These are phyloP conservation scores for Aspergillus steynii DNA, from an alignment of 495 filamentous ascomycete species.

Conservation along the genomic window DNA sequence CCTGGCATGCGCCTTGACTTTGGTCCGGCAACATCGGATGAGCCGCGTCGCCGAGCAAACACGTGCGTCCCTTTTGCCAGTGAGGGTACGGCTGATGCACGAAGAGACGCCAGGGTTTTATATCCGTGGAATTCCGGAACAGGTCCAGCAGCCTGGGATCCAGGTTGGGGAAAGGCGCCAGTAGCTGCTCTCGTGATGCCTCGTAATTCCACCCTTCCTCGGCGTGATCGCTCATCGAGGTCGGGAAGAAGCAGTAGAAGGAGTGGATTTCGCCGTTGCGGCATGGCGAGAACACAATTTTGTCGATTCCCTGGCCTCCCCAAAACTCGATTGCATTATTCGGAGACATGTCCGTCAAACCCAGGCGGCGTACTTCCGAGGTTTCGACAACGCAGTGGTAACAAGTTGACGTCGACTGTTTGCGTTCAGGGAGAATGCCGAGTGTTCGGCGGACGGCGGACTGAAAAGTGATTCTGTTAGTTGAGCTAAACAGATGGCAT, in stretches of 20 bases:
- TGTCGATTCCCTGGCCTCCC: constrained; percentile 50
- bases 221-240: constrained; percentile 41
- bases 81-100: constrained; percentile 48
- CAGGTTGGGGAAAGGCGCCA: constrained; percentile 45
- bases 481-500: not conserved
- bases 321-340: constrained; percentile 49
- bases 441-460: constrained; percentile 43
- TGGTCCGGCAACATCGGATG: constrained; percentile 56
- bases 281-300: constrained; percentile 52
- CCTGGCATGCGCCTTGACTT: constrained; percentile 52
- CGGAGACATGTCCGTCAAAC: constrained; percentile 44
- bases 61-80: constrained; percentile 31
- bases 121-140: constrained; percentile 43
- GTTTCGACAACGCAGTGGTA: constrained; percentile 46
- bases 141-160: constrained; percentile 42
- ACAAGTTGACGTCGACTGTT: constrained; percentile 46
- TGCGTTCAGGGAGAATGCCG: constrained; percentile 45
- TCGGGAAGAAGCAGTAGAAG: constrained; percentile 54
- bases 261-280: constrained; percentile 47
- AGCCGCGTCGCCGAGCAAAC: constrained; percentile 41
- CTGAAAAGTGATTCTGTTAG: not conserved
- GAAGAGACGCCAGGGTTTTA: constrained; percentile 51
- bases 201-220: constrained; percentile 43
- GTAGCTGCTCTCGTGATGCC: constrained; percentile 39
- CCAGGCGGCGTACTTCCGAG: constrained; percentile 42